A percentile compares a stretch with the other conserved stretches of the same genome.
Conservation (phyloP, 2,329 filamentous ascomycete species). For the Aureobasidium sp. region DNA sequence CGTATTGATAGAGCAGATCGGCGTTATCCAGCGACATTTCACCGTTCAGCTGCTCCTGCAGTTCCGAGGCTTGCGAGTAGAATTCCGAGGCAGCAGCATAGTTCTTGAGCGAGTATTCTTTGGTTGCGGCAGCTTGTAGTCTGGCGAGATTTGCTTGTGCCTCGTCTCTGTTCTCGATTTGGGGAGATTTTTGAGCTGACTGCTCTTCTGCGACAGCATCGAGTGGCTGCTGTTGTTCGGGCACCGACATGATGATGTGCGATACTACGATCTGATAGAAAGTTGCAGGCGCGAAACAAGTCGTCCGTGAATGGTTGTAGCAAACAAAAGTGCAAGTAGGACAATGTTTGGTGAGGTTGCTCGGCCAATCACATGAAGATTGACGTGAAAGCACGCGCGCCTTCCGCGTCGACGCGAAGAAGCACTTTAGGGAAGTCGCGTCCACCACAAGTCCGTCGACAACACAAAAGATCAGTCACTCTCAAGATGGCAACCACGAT, state of each 20-base stretch:
- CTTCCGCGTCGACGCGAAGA: not conserved
- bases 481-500: slow-evolving; percentile 19
- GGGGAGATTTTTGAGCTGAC: slow-evolving; percentile 1
- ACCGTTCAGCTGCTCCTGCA: slow-evolving; percentile 86
- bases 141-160: slow-evolving; percentile 33
- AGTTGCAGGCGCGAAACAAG: not conserved
- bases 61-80: slow-evolving; percentile 79
- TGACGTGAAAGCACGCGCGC: not conserved
- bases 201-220: not conserved
- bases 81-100: slow-evolving; percentile 78
- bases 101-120: slow-evolving; percentile 82
- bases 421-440: slow-evolving; percentile 1
- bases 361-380: slow-evolving; percentile 8
- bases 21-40: slow-evolving; percentile 87
- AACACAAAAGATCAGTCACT: not conserved
- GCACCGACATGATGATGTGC: not conserved
- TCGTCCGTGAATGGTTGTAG: not conserved
- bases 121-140: slow-evolving; percentile 69
- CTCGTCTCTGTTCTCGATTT: not conserved
- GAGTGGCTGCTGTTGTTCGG: not conserved
- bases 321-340: not conserved
- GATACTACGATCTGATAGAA: not conserved
- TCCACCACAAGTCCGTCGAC: not conserved
- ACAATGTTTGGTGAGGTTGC: not conserved
- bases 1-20: slow-evolving; percentile 89